A percentile compares a stretch with the other conserved stretches of the same genome.
Conservation (phyloP, 192 early-diverging fungal genomes). For the Pecoramyces ruminantium region DNA sequence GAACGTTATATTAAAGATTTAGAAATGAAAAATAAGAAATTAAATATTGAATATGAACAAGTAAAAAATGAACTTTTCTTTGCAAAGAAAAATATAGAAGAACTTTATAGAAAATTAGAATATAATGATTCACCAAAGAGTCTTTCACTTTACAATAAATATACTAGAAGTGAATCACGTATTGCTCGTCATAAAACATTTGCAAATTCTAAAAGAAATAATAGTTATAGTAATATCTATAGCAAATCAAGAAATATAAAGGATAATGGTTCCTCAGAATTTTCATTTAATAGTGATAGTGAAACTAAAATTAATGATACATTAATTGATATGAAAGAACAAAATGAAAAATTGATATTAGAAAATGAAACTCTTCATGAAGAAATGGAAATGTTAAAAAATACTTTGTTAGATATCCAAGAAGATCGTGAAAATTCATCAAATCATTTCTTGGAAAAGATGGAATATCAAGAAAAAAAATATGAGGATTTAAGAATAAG, state of each 20-base stretch:
- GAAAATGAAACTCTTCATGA: neutral
- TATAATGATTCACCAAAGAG: neutral
- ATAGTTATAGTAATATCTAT: neutral
- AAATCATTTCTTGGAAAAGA: neutral
- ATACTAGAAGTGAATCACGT: neutral
- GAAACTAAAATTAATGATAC: neutral
- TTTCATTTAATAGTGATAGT: neutral
- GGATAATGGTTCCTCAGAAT: neutral
- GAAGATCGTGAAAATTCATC: neutral
- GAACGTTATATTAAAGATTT: neutral
- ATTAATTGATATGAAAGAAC: neutral
- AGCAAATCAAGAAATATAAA: neutral
- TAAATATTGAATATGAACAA: neutral
- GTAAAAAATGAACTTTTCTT: neutral
- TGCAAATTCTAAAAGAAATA: neutral
- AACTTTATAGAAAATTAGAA: neutral
- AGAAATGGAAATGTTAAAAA: neutral
- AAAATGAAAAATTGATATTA: neutral
- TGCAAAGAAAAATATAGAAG: neutral
- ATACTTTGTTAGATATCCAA: neutral
- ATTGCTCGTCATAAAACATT: neutral
- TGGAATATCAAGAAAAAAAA: neutral
- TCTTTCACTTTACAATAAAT: neutral
- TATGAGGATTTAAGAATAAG: neutral
- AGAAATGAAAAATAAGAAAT: neutral